Conservation (phyloP, 106 monocot genomes). For the Platanthera zijinensis region DNA sequence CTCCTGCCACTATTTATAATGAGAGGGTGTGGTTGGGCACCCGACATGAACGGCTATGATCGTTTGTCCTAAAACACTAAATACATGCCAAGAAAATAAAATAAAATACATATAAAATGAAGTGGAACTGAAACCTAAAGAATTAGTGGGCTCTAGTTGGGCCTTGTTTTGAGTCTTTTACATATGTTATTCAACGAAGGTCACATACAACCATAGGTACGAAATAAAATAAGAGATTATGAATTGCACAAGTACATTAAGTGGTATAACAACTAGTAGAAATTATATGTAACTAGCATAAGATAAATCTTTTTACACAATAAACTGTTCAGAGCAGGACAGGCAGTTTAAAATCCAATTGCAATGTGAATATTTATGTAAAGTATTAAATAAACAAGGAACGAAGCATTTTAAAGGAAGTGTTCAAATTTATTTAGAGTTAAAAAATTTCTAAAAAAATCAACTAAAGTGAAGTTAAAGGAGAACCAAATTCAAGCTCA, state of each 20-base stretch:
- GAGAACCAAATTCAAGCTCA: too few relatives aligned
- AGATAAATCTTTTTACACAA: background rate
- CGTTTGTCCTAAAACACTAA: too few relatives aligned
- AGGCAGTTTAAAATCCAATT: background rate
- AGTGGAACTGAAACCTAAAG: too few relatives aligned
- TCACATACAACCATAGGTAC: background rate
- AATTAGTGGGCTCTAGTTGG: too few relatives aligned
- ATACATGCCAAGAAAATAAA: too few relatives aligned
- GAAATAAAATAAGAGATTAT: background rate
- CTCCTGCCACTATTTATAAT: too few relatives aligned
- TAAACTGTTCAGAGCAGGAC: background rate
- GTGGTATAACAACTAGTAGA: background rate
- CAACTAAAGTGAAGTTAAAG: background rate
- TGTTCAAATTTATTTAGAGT: background rate
- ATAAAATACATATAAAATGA: too few relatives aligned
- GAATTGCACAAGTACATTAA: background rate
- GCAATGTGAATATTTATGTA: background rate
- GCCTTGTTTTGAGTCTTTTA: too few relatives aligned
- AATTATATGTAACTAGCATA: background rate
- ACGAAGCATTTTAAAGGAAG: background rate
- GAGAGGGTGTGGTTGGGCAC: too few relatives aligned
- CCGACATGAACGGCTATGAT: too few relatives aligned
- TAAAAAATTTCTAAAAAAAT: background rate
- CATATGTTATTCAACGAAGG: too few relatives aligned
- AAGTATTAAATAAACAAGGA: background rate